A percentile compares a stretch with the other conserved stretches of the same genome.
Evolutionary conservation across 2,329 filamentous ascomycete genomes (phyloP).

Genomic region (Trichoderma sp.): DNA sequence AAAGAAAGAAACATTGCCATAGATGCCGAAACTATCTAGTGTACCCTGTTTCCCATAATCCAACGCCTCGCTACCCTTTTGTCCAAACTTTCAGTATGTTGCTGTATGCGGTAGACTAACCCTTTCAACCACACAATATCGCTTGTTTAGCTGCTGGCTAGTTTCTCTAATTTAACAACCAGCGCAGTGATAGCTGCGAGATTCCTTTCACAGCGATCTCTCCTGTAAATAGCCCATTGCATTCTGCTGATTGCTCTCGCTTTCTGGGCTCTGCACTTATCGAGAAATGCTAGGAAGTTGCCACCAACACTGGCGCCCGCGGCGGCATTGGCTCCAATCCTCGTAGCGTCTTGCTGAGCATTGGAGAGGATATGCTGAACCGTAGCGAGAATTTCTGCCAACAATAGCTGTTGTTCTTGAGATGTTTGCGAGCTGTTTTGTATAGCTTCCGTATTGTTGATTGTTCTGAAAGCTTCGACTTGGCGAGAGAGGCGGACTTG

Average conservation of each 20-base stretch:
- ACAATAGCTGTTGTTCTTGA: background rate
- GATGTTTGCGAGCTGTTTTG: no score
- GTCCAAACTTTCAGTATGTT: no score
- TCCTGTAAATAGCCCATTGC: slow-evolving; percentile 15
- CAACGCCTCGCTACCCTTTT: no score
- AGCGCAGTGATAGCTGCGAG: background rate
- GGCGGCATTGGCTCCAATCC: no score
- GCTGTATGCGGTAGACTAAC: no score
- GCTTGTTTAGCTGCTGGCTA: background rate
- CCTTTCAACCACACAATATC: no score
- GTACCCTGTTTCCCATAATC: no score
- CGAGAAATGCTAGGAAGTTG: no score
- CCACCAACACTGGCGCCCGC: no score
- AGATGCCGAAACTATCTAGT: no score
- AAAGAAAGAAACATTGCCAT: no score
- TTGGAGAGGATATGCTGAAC: background rate
- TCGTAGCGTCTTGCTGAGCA: background rate
- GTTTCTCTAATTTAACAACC: background rate
- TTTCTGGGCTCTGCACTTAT: background rate
- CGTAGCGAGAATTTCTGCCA: background rate
- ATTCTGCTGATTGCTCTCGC: background rate
- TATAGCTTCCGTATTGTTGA: background rate
- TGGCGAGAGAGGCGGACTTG: background rate
- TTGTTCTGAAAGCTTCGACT: background rate
- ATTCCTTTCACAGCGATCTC: background rate